These are phyloP conservation scores for Kodamaea leandrae DNA, from an alignment of 805 yeast genomes.

Conservation along the genomic window DNA sequence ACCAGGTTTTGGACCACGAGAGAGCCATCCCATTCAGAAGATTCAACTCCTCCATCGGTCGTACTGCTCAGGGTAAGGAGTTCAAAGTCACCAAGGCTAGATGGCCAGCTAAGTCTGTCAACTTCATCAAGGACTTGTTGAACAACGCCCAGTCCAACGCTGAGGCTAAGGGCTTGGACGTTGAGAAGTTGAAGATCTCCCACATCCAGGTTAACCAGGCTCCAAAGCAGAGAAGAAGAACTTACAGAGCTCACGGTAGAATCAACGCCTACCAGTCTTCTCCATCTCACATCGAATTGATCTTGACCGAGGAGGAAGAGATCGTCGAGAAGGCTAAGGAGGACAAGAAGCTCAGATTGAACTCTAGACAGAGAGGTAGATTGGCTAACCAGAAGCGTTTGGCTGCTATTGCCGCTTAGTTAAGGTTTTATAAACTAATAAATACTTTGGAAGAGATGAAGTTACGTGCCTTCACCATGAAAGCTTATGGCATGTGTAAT, in stretches of 20 bases:
- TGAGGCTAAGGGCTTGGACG: constrained; percentile 97
- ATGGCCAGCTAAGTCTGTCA: constrained; percentile 99
- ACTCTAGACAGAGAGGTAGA: constrained; percentile 92
- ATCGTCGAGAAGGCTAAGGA: constrained; percentile 89
- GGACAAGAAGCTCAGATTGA: constrained; percentile 62
- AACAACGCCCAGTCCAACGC: constrained; percentile 99
- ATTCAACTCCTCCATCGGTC: constrained; percentile 93
- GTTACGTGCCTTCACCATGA: too few species aligned
- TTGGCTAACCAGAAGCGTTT: constrained; percentile 84
- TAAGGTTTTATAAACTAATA: constrained; percentile 11
- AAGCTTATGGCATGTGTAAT: too few species aligned
- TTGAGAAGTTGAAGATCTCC: constrained; percentile 87
- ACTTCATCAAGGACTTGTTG: constrained; percentile 90
- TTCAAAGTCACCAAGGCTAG: constrained; percentile 99
- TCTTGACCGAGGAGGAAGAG: constrained; percentile 93
- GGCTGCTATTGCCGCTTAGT: constrained; percentile 47
- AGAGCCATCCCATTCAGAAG: constrained; percentile 99
- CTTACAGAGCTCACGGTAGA: constrained; percentile 99
- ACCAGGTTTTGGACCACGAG: constrained; percentile 94
- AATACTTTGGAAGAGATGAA: constrained; percentile 6
- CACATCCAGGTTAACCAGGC: constrained; percentile 99
- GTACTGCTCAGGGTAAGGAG: constrained; percentile 99
- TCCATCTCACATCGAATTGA: constrained; percentile 98
- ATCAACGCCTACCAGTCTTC: constrained; percentile 98
- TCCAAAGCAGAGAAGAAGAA: constrained; percentile 99